Evolutionary conservation across 208 protist genomes (phyloP), one percentile per base, ranked within the genome.

Genomic region (Sergeia podlipaevii): DNA sequence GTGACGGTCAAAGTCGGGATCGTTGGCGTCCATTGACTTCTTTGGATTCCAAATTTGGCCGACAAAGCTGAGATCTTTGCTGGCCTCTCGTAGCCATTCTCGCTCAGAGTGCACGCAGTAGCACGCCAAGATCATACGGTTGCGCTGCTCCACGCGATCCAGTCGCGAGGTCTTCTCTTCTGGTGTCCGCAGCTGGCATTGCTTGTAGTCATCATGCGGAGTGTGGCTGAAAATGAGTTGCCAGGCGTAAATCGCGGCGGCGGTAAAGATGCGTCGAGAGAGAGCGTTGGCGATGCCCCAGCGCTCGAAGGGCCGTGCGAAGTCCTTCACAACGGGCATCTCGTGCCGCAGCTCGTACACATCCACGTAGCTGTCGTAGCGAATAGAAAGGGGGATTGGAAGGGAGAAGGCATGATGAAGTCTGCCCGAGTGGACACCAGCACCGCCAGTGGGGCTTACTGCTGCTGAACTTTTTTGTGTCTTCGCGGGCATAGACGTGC

Each of bases 221-320:
- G 89, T 93, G 71, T 93, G 89, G 43, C 82, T 91, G 61, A 95
- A 95, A 49, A 95, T 86, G 46, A 95, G 70, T 62, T 89, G 80
- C 89, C 89, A 95, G n/a, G 89, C 78, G 66, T 95, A 95, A 28
- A 86, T 74, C 24, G 85, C 85, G 0, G 83, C 89, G 0, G 79
- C 82, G 30, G 60, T 79, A 60, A 88, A 93, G 48, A 88, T 55
- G n/a, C 83, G 70, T 5, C 69, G 59, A 21, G 65, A 60, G 37
- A 93, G 62, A 45, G 50, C 61, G 62, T 80, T 50, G 21, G 80
- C 78, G 48, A 67, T 77, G 50, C 79, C 77, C 85, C 89, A 95
- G 37, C 64, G 64, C 68, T 92, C 85, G 66, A 91, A 93, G 0
- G 89, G 89, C 0, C 81, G 80, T 15, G 60, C 59, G 43, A 91